Evolutionary conservation across 331 rosid species (phyloP).

Genomic region (Ulmus americana): DNA sequence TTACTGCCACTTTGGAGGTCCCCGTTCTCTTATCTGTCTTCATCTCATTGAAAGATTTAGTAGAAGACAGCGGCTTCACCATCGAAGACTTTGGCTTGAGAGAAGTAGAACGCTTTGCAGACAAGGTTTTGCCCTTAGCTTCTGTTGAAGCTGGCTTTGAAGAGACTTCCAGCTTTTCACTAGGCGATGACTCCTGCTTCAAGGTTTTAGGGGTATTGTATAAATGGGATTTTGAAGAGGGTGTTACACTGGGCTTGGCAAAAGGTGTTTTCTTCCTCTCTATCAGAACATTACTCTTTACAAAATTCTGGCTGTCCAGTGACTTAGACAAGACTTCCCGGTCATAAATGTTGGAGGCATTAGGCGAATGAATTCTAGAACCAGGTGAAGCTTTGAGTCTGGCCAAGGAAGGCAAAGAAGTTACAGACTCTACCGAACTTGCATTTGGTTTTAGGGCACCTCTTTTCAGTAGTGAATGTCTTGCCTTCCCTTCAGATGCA

Average conservation of each 20-base stretch:
- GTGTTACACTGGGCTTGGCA: constrained; percentile 33
- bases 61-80: constrained; percentile 31
- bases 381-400: constrained; percentile 24
- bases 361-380: constrained; percentile 26
- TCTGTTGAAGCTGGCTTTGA: constrained; percentile 24
- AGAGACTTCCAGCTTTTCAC: constrained; percentile 27
- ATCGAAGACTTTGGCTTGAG: constrained; percentile 26
- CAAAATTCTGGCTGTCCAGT: constrained; percentile 25
- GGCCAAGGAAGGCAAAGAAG: constrained; percentile 16
- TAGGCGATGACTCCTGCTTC: constrained; percentile 30
- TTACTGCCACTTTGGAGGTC: constrained; percentile 33
- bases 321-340: constrained; percentile 26
- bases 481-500: constrained; percentile 32
- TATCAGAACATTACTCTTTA: constrained; percentile 18
- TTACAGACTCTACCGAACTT: constrained; percentile 20
- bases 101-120: constrained; percentile 31
- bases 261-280: constrained; percentile 40
- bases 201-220: constrained; percentile 14
- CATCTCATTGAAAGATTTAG: constrained; percentile 27
- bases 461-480: constrained; percentile 31
- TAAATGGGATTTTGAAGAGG: constrained; percentile 14
- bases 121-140: constrained; percentile 29
- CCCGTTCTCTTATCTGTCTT: constrained; percentile 33
- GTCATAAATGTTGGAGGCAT: constrained; percentile 13
- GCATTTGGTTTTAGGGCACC: constrained; percentile 26